Evolutionary conservation across 2,329 filamentous ascomycete genomes (phyloP), one percentile per base, ranked within the genome.

Genomic region (Neonectria faginata): DNA sequence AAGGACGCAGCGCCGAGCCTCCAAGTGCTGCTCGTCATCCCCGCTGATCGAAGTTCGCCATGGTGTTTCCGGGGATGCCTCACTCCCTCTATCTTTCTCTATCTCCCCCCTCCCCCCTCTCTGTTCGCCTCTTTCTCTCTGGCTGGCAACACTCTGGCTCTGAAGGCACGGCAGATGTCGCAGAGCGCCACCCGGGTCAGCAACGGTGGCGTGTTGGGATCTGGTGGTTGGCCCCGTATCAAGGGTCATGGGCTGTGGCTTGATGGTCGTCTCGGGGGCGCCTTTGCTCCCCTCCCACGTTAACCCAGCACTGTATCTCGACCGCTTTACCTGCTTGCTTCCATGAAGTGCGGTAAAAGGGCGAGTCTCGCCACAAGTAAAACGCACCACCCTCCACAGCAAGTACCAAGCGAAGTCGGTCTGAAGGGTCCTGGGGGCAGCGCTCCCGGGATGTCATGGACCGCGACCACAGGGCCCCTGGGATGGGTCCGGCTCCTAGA

Each of bases 1-100:
- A 60, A 66, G 60, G 66, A 62, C 56, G 60, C 66, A 42, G 51
- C 60, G 55, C 57, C 55, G 60, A 66, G 61, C 18, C 27, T 31
- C 36, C 16, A 31, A 12, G 25, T 65, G 57, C 54, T 18, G 27
- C 16, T 52, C n/a, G 20, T 47, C 50, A 8, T 51, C 41, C 48
- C 45, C 45, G 45, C 65, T 8, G 44, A 47, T 25, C 1, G 1
- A 47, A 14, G 44, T 47, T 47, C 18, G 20, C 44, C 18, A 47
- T 47, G 20, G 44, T 47, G 44, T 47, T 47, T 62, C 45, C 50
- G n/a, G 36, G 36, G 7, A n/a, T 25, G 25, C 5, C 25, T 25
- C 25, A 6, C 25, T 25, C 25, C 25, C 25, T 5, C 25, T 25
- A 6, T 25, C 25, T 25, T 25, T 25, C 25, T 25, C 25, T 6